Evolutionary conservation across 129 eudicot genomes (phyloP), one percentile per base, ranked within the genome.

Genomic region (Ambrosia artemisiifolia): DNA sequence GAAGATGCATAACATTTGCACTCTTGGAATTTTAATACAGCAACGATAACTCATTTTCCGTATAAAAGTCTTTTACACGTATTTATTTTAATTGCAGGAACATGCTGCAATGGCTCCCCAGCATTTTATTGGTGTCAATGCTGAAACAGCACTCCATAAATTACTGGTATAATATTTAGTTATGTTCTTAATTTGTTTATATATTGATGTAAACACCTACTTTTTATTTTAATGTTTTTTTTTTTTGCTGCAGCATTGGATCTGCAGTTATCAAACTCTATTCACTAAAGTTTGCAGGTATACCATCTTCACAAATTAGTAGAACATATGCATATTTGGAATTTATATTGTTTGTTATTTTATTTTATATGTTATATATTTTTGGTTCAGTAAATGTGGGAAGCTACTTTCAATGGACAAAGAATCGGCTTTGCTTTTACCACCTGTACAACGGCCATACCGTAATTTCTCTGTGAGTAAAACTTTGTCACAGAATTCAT

Each of bases 81-180:
- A 4, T 60, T 32, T 14, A 7, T 71, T 13, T 9, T 70, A 38
- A 69, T 67, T 82, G 79, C 83, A 90, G 96, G 95, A 87, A 69
- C 90, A 87, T 77, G 88, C 97, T 76, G 86, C 90, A 65, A 81
- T 85, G 88, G 95, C 91, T 73, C 85, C 89, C 66, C 97, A 83
- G 65, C 82, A 87, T 84, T 87, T 90, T 70, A 66, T 77, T 5
- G 73, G 84, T 69, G 66, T 77, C 54, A 77, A 75, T 64, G 55
- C 89, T 6, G 86, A 83, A 50, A 83, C 80, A 20, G 89, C 91
- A 18, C 80, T 90, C 10, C 56, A 72, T 72, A 46, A 67, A 18
- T 72, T 90, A 30, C 72, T 90, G 97, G 95, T 90, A 87, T 71
- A 16, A 56, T 64, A 34, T 54, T 19, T 12, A 33, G 9, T 57